Percentiles rank a stretch among this genome's conserved stretches.
Conservation (phyloP, 371 early-diverging fungal genomes). For the Apophysomyces variabilis region DNA sequence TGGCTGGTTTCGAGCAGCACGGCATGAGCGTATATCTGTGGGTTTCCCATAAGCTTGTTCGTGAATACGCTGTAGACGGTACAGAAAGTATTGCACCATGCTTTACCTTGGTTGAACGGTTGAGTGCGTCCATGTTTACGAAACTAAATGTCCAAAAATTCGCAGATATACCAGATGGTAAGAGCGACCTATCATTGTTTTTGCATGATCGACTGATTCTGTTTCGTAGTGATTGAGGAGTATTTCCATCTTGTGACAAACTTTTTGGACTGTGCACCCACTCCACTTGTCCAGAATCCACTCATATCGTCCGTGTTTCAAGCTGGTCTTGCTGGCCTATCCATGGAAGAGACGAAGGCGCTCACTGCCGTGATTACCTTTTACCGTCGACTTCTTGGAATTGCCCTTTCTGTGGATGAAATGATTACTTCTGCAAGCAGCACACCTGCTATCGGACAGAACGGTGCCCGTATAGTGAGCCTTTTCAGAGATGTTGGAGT, state of each 20-base stretch:
- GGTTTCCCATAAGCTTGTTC: constrained; percentile 61
- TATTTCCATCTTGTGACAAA: constrained; percentile 65
- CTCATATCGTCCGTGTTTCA: constrained; percentile 67
- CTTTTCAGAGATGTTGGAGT: constrained; percentile 40
- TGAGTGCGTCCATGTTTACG: constrained; percentile 65
- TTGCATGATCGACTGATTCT: neutral
- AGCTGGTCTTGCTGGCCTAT: constrained; percentile 67
- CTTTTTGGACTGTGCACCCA: constrained; percentile 61
- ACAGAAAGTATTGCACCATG: constrained; percentile 41
- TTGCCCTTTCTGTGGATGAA: constrained; percentile 32
- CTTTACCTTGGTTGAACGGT: constrained; percentile 50
- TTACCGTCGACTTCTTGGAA: constrained; percentile 48
- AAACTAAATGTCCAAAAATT: constrained; percentile 56
- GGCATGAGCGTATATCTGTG: constrained; percentile 75
- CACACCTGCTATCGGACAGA: constrained; percentile 26
- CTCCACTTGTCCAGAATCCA: constrained; percentile 58
- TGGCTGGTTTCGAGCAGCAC: constrained; percentile 66
- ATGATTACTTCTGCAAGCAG: constrained; percentile 19
- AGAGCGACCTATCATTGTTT: neutral
- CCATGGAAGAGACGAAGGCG: constrained; percentile 64
- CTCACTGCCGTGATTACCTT: constrained; percentile 62
- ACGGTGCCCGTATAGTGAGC: constrained; percentile 37
- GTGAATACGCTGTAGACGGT: constrained; percentile 43
- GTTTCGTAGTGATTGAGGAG: constrained; percentile 64
- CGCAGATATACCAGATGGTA: constrained; percentile 73